phyloP scores from a whole-genome alignment of 352 stramenopile species.

The Pythium phragmiticola region DNA sequence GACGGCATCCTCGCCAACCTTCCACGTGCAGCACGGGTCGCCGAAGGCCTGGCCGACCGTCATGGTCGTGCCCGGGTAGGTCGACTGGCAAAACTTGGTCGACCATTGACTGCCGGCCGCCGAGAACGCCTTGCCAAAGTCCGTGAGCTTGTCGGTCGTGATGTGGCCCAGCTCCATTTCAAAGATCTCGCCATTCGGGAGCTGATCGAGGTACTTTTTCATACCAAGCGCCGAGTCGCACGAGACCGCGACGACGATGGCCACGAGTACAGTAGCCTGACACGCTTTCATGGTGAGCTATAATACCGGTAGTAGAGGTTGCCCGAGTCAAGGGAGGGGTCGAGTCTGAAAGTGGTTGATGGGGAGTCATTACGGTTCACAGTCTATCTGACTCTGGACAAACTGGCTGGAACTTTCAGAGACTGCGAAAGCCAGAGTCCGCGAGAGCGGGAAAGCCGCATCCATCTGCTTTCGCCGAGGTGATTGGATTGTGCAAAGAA shows the following conservation, averaged over 20 bases:
- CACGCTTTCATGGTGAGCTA: slow-evolving; percentile 60
- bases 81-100: slow-evolving; percentile 33
- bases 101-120: slow-evolving; percentile 31
- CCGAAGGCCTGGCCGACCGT: slow-evolving; percentile 58
- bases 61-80: slow-evolving; percentile 33
- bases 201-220: slow-evolving; percentile 31
- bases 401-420: too few relatives aligned
- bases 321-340: slow-evolving; percentile 1
- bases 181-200: slow-evolving; percentile 38
- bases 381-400: too few relatives aligned
- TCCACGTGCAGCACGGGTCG: slow-evolving; percentile 54
- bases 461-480: too few relatives aligned
- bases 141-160: slow-evolving; percentile 28
- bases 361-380: too few relatives aligned
- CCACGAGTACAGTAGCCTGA: slow-evolving; percentile 43
- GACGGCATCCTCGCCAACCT: slow-evolving; percentile 13
- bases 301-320: background rate
- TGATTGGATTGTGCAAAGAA: too few relatives aligned
- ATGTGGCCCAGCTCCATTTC: slow-evolving; percentile 12
- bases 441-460: too few relatives aligned
- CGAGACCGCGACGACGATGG: slow-evolving; percentile 49
- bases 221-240: slow-evolving; percentile 53
- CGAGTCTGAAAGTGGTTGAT: background rate
- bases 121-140: slow-evolving; percentile 38
- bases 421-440: too few relatives aligned